phyloP scores from a whole-genome alignment of 2,329 filamentous ascomycete genomes.

The Trichoderma sp. region DNA sequence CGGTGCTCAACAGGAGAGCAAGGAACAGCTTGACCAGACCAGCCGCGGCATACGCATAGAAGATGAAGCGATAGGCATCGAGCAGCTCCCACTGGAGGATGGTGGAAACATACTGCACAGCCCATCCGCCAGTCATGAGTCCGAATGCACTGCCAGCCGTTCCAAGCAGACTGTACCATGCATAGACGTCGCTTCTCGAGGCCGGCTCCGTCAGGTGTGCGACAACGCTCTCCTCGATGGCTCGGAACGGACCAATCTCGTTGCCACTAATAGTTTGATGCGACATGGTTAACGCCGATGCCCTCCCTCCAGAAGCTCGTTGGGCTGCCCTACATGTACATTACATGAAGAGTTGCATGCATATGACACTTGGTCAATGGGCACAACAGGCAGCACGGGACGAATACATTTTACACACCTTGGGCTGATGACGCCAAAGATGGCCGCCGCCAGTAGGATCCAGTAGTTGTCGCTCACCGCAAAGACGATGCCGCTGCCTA shows the following conservation, averaged over 20 bases:
- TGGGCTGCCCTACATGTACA: background rate
- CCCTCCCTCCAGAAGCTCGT: background rate
- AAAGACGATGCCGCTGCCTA: slow-evolving; percentile 54
- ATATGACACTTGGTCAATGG: too few species aligned
- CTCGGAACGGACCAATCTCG: slow-evolving; percentile 61
- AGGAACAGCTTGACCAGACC: slow-evolving; percentile 56
- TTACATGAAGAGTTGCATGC: background rate
- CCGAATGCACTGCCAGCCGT: slow-evolving; percentile 60
- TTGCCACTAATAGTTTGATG: slow-evolving; percentile 48
- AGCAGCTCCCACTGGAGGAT: slow-evolving; percentile 42
- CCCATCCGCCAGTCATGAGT: slow-evolving; percentile 57
- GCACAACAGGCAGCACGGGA: background rate
- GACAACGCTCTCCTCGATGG: slow-evolving; percentile 59
- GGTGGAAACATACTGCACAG: slow-evolving; percentile 48
- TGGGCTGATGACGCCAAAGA: slow-evolving; percentile 61
- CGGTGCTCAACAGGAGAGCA: slow-evolving; percentile 46
- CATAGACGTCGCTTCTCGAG: slow-evolving; percentile 54
- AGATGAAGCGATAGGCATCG: slow-evolving; percentile 53
- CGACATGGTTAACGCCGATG: background rate
- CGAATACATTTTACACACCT: background rate
- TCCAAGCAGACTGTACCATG: slow-evolving; percentile 60
- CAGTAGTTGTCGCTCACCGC: slow-evolving; percentile 52
- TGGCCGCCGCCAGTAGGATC: slow-evolving; percentile 54
- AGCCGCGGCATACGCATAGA: slow-evolving; percentile 54
- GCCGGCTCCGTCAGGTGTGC: slow-evolving; percentile 51